Conservation (phyloP, 1,284 basidiomycete species). For the Ganoderma lucidum region DNA sequence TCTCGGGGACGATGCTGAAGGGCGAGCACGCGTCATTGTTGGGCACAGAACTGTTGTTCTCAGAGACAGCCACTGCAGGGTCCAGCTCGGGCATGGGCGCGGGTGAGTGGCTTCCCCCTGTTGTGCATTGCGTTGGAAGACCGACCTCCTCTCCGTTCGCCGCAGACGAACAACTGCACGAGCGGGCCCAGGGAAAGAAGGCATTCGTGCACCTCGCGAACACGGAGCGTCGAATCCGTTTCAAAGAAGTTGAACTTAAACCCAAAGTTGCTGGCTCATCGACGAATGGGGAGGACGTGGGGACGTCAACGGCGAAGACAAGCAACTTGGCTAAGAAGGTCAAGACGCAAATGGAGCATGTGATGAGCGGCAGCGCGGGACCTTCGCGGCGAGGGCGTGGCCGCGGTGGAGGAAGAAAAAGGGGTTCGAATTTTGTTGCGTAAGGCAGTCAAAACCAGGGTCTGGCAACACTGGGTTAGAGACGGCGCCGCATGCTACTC, state of each 20-base stretch:
- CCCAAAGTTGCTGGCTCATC: constrained; percentile 43
- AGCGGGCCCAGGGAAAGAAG: constrained; percentile 53
- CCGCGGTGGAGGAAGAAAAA: constrained; percentile 24
- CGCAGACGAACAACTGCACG: constrained; percentile 27
- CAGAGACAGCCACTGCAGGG: constrained; percentile 52
- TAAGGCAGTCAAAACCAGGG: too few relatives aligned
- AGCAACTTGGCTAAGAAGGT: constrained; percentile 29
- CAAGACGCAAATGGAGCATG: constrained; percentile 29
- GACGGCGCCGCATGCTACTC: too few relatives aligned
- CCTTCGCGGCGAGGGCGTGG: constrained; percentile 26
- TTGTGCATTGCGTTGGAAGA: background rate
- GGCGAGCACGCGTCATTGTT: constrained; percentile 70
- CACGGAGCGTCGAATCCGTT: constrained; percentile 68
- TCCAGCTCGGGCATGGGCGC: background rate
- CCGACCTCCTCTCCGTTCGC: background rate
- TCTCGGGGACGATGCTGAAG: constrained; percentile 75
- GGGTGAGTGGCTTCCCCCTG: constrained; percentile 45
- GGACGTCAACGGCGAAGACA: constrained; percentile 18
- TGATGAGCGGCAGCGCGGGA: constrained; percentile 28
- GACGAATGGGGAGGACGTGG: constrained; percentile 9
- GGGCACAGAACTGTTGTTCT: constrained; percentile 78
- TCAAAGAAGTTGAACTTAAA: constrained; percentile 65
- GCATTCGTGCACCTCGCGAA: constrained; percentile 60
- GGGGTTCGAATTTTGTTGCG: constrained; percentile 10
- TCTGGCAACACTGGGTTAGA: too few relatives aligned